Evolutionary conservation across 2,329 filamentous ascomycete species (phyloP).

Genomic region (Sporothrix sp.): DNA sequence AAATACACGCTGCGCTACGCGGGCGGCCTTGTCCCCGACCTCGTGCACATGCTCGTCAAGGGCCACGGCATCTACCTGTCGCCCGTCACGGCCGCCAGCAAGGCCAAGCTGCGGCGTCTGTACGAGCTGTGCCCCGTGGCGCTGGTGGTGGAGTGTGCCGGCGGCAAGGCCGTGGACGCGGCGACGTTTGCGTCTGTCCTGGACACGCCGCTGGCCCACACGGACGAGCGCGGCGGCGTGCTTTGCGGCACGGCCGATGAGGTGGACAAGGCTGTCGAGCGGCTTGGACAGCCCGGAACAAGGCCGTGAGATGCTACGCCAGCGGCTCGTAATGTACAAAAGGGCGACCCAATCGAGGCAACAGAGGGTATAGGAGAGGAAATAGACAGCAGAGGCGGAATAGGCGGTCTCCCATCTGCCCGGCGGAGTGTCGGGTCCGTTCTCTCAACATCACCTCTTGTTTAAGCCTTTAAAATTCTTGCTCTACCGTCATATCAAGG

Average conservation of each 20-base stretch:
- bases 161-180: constrained; percentile 45
- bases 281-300: neutral
- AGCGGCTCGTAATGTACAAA: no score
- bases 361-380: no score
- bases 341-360: no score
- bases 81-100: constrained; percentile 41
- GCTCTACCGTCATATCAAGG: constrained; percentile 34
- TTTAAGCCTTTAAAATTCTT: constrained; percentile 36
- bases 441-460: constrained; percentile 27
- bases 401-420: no score
- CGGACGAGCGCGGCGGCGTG: constrained; percentile 41
- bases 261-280: constrained; percentile 26
- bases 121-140: constrained; percentile 54
- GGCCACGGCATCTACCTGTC: constrained; percentile 52
- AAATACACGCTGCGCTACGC: constrained; percentile 52
- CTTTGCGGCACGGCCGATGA: constrained; percentile 42
- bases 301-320: neutral
- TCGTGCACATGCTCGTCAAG: constrained; percentile 50
- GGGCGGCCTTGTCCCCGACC: constrained; percentile 51
- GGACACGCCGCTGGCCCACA: constrained; percentile 27
- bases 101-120: constrained; percentile 47
- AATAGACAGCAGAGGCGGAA: no score
- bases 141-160: constrained; percentile 49
- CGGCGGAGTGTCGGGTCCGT: no score
- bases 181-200: constrained; percentile 33